Evolutionary conservation across 2,329 filamentous ascomycete species (phyloP), one percentile per base, ranked within the genome.

Genomic region (Fusarium bactridioides): DNA sequence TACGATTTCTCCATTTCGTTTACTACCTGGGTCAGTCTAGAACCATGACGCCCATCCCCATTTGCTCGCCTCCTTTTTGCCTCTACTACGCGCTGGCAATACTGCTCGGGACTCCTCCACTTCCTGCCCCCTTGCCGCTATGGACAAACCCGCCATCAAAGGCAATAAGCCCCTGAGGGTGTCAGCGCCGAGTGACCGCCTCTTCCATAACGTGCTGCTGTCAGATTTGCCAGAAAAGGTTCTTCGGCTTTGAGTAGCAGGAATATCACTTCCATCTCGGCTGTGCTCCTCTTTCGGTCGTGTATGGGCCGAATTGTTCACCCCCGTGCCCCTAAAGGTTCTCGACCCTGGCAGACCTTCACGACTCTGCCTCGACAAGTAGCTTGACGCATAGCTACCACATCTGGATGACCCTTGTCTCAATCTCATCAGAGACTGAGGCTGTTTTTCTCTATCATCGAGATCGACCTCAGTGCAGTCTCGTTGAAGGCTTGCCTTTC

Each of bases 1-100:
- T 63, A 59, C 57, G 31, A 58, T 21, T 56, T 61, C 63, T 63
- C 47, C 59, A 44, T 63, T 64, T 64, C 45, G 38, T 51, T 51
- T 66, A 43, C 67, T 66, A 47, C 58, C 58, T 59, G 41, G 64
- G 35, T 41, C 68, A 48, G 27, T 58, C 53, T 74, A 80, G 59
- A 80, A 80, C 79, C 79, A 80, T 43, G 61, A 54, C 45, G 67
- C 75, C 79, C 78, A 79, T 59, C 67, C 65, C 78, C 76, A 79
- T 73, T 71, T 69, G 31, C 77, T 72, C 38, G 65, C 63, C 29
- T 79, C 77, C 61, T 77, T 79, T 64, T 76, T 78, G 31, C 43
- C 55, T 66, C 67, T 75, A 38, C 51, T 41, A 51, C 59, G 64
- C 44, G 45, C 56, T 27, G 56, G 23, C 38, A 51, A 55, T 51